Conservation (phyloP, 225 moss, liverwort and hornwort species). For the Straminergon stramineum region DNA sequence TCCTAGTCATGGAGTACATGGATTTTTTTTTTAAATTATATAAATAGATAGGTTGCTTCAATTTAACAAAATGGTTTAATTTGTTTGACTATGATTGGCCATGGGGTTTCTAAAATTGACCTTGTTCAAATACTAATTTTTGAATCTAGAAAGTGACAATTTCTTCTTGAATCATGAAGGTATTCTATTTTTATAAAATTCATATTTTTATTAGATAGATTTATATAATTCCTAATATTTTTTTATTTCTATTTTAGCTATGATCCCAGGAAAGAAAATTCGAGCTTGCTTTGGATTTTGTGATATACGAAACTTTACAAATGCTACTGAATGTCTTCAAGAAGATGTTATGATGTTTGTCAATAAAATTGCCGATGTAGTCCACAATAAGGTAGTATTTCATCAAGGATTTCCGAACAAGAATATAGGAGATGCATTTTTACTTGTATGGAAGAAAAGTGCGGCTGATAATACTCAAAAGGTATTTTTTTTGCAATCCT, state of each 20-base stretch:
- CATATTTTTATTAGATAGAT: background rate
- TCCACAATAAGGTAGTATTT: slow-evolving; percentile 83
- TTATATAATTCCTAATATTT: background rate
- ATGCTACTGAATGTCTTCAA: slow-evolving; percentile 96
- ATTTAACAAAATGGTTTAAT: background rate
- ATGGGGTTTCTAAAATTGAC: background rate
- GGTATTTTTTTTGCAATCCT: slow-evolving; percentile 7
- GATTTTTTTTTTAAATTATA: background rate
- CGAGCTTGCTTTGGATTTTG: slow-evolving; percentile 97
- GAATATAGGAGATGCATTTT: slow-evolving; percentile 96
- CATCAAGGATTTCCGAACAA: slow-evolving; percentile 97
- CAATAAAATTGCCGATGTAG: slow-evolving; percentile 91
- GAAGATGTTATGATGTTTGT: slow-evolving; percentile 99
- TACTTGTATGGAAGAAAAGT: slow-evolving; percentile 96
- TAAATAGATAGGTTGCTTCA: background rate
- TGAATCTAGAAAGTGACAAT: background rate
- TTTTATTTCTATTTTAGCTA: slow-evolving; percentile 23
- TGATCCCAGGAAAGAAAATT: slow-evolving; percentile 96
- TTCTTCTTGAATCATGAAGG: background rate
- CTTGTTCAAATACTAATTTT: background rate
- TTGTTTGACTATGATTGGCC: background rate
- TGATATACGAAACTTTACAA: slow-evolving; percentile 91
- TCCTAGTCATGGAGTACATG: fast-evolving
- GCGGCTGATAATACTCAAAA: slow-evolving; percentile 70
- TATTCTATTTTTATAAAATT: background rate